Evolutionary conservation across 148 eudicot genomes (phyloP).

Genomic region (Nepenthes gracilis): DNA sequence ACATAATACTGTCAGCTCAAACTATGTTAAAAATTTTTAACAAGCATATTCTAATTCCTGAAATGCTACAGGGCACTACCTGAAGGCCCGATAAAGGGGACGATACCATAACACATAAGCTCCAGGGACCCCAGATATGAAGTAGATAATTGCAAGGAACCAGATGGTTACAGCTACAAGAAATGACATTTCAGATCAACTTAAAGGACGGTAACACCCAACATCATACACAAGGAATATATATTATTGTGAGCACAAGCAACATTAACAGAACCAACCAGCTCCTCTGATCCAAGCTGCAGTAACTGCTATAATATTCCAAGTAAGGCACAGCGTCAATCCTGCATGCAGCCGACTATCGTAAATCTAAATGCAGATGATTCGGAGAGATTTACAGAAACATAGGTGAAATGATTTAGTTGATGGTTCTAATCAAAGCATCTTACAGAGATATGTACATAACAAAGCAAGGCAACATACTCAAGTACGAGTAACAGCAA

Average conservation of each 20-base stretch:
- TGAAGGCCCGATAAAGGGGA: slow-evolving; percentile 81
- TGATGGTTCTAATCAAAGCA: too few relatives aligned
- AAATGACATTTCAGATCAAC: slow-evolving; percentile 1
- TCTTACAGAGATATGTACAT: too few relatives aligned
- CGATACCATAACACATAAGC: slow-evolving; percentile 88
- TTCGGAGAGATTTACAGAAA: too few relatives aligned
- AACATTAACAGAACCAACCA: slow-evolving; percentile 28
- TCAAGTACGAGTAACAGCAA: too few relatives aligned
- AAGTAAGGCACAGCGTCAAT: slow-evolving; percentile 47
- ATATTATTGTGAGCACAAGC: background rate
- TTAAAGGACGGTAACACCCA: background rate
- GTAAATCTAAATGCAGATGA: too few relatives aligned
- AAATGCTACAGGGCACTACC: slow-evolving; percentile 27
- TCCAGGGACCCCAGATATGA: slow-evolving; percentile 80
- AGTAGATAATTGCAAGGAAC: slow-evolving; percentile 92
- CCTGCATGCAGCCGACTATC: slow-evolving; percentile 28
- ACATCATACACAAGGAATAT: background rate
- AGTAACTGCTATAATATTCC: slow-evolving; percentile 79
- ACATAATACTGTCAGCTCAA: background rate
- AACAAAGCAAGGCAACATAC: too few relatives aligned
- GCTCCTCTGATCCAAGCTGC: slow-evolving; percentile 79
- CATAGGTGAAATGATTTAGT: too few relatives aligned
- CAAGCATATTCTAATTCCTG: background rate
- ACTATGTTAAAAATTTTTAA: background rate
- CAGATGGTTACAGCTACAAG: slow-evolving; percentile 61